Evolutionary conservation across 257 asterid species (phyloP).

Genomic region (Solanum ossicruentum): DNA sequence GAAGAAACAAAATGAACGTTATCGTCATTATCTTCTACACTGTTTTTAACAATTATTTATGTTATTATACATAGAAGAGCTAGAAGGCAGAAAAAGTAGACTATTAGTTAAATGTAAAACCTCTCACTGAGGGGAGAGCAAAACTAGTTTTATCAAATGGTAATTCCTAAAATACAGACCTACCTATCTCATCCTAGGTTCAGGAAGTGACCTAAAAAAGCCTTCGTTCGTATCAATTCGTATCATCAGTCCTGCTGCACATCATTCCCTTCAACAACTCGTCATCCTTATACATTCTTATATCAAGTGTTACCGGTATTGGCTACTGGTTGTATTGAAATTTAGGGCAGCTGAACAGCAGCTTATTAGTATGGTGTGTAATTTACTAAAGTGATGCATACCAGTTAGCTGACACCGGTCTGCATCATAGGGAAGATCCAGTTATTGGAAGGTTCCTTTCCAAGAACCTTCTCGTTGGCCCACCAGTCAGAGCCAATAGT

Average conservation of each 20-base stretch:
- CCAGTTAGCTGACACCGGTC: conserved; percentile 25
- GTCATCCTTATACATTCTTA: neutral
- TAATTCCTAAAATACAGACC: conserved; percentile 1
- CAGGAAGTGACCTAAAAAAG: conserved; percentile 4
- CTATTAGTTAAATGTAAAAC: neutral
- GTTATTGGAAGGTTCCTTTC: conserved; percentile 15
- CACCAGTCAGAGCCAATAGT: conserved; percentile 59
- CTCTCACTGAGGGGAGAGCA: neutral
- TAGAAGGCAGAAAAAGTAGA: neutral
- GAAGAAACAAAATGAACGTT: neutral
- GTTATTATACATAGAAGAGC: neutral
- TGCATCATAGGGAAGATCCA: conserved; percentile 41
- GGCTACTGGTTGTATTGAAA: neutral
- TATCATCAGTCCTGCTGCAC: conserved; percentile 5
- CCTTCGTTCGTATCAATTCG: neutral
- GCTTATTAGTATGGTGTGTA: neutral
- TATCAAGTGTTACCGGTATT: neutral
- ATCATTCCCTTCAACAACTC: neutral
- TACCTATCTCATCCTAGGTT: neutral
- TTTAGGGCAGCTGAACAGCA: neutral
- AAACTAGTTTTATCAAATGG: conserved; percentile 1
- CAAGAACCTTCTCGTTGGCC: conserved; percentile 34
- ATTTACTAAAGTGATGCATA: neutral
- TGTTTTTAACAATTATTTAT: conserved; percentile 6
- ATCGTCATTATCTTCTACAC: neutral